Percentiles rank a stretch among this genome's conserved stretches.
Conservation (phyloP, 257 asterid genomes). For the Solanum ossicruentum region DNA sequence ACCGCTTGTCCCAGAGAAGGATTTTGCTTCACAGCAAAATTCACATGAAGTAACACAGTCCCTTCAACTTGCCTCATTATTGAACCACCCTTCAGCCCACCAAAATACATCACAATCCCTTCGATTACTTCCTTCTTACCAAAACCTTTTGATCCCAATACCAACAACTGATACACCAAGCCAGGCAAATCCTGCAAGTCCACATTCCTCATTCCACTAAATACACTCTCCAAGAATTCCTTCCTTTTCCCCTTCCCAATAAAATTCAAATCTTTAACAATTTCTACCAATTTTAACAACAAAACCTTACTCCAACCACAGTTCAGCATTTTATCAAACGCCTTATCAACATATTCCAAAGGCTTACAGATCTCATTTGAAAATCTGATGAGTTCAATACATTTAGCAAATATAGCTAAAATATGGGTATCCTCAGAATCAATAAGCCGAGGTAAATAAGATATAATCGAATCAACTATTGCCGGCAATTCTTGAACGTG, state of each 20-base stretch:
- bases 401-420: constrained; percentile 45
- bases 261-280: constrained; percentile 41
- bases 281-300: constrained; percentile 63
- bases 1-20: constrained; percentile 78
- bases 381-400: constrained; percentile 38
- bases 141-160: constrained; percentile 67
- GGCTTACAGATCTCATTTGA: constrained; percentile 48
- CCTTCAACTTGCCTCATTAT: constrained; percentile 74
- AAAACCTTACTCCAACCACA: constrained; percentile 55
- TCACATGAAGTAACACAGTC: constrained; percentile 80
- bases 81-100: constrained; percentile 35
- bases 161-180: constrained; percentile 66
- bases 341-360: constrained; percentile 32
- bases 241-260: constrained; percentile 40
- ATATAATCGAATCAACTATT: constrained; percentile 21
- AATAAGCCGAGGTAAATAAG: constrained; percentile 30
- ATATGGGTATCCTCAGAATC: constrained; percentile 52
- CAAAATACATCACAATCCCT: constrained; percentile 67
- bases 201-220: constrained; percentile 41
- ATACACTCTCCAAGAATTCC: constrained; percentile 47
- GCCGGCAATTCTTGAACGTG: constrained; percentile 22
- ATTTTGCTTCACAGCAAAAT: constrained; percentile 82
- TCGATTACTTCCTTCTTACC: constrained; percentile 68
- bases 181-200: constrained; percentile 83
- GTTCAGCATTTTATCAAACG: constrained; percentile 27